phyloP scores from a whole-genome alignment of 1,284 basidiomycete species.

The Malassezia equina region DNA sequence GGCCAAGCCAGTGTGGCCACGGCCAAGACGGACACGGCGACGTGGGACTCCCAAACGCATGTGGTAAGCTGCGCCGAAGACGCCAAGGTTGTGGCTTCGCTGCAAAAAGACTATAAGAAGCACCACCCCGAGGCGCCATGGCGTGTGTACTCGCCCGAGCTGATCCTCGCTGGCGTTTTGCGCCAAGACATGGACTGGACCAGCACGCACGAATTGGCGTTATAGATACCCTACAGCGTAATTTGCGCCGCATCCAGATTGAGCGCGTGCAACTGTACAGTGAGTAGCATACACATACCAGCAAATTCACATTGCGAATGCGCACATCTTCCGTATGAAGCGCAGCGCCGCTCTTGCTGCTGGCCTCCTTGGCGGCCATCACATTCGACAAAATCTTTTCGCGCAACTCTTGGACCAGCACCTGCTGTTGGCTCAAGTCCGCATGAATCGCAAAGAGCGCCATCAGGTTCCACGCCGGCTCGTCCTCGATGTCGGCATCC shows the following conservation, averaged over 20 bases:
- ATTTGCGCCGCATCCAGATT: conserved; percentile 46
- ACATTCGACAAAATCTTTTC: conserved; percentile 88
- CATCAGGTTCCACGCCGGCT: conserved; percentile 83
- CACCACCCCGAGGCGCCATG: not conserved
- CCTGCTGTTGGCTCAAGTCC: conserved; percentile 69
- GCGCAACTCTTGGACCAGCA: conserved; percentile 71
- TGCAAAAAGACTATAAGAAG: conserved; percentile 3
- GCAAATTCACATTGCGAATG: conserved; percentile 42
- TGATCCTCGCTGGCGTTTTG: conserved; percentile 18
- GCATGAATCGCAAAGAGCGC: conserved; percentile 79
- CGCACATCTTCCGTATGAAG: conserved; percentile 23
- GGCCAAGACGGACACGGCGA: conserved; percentile 1
- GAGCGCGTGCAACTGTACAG: conserved; percentile 32
- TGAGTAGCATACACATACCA: conserved; percentile 16
- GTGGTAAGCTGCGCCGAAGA: conserved; percentile 15
- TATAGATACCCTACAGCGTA: conserved; percentile 23
- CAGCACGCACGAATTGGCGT: not conserved
- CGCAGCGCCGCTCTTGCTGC: conserved; percentile 10
- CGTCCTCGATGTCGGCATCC: conserved; percentile 65
- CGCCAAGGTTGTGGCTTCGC: not conserved
- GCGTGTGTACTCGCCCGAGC: conserved; percentile 16
- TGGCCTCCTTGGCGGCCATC: conserved; percentile 56
- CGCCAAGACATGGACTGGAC: conserved; percentile 18
- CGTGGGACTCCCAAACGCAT: conserved; percentile 6
- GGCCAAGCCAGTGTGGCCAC: not conserved